Percentiles rank a stretch among this genome's conserved stretches.
phyloP scores from a whole-genome alignment of 2,329 filamentous ascomycete species.

The Alternaria conjuncta region DNA sequence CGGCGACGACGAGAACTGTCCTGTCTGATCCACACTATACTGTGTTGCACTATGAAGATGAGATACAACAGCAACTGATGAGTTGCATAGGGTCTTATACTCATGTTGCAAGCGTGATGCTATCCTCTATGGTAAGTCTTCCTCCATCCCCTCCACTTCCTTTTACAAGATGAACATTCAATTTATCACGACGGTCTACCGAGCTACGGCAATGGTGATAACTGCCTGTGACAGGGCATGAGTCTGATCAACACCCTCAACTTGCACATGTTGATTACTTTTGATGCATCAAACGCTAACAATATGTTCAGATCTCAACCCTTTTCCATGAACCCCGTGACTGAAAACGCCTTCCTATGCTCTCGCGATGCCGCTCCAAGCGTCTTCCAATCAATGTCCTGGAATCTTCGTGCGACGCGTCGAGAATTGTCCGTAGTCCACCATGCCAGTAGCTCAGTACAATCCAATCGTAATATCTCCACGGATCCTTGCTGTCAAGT shows the following conservation, averaged over 20 bases:
- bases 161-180: slow-evolving; percentile 51
- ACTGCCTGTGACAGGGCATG: slow-evolving; percentile 75
- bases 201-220: slow-evolving; percentile 82
- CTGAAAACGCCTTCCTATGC: not conserved
- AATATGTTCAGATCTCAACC: not conserved
- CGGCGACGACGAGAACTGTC: slow-evolving; percentile 56
- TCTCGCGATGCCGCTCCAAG: not conserved
- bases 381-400: not conserved
- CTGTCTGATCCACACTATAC: slow-evolving; percentile 36
- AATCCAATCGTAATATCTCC: slow-evolving; percentile 68
- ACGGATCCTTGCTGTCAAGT: slow-evolving; percentile 65
- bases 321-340: not conserved
- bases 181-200: slow-evolving; percentile 85
- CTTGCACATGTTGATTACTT: not conserved
- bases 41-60: not conserved
- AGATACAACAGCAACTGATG: slow-evolving; percentile 10
- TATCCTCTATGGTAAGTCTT: not conserved
- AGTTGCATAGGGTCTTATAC: slow-evolving; percentile 4
- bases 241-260: slow-evolving; percentile 35
- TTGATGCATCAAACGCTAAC: slow-evolving; percentile 11
- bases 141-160: not conserved
- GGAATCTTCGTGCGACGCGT: not conserved
- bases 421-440: not conserved
- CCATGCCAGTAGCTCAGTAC: slow-evolving; percentile 51
- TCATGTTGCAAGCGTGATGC: not conserved